Evolutionary conservation across 2,329 filamentous ascomycete species (phyloP), one percentile per base, ranked within the genome.

Genomic region (Aspergillus pseudonomiae): DNA sequence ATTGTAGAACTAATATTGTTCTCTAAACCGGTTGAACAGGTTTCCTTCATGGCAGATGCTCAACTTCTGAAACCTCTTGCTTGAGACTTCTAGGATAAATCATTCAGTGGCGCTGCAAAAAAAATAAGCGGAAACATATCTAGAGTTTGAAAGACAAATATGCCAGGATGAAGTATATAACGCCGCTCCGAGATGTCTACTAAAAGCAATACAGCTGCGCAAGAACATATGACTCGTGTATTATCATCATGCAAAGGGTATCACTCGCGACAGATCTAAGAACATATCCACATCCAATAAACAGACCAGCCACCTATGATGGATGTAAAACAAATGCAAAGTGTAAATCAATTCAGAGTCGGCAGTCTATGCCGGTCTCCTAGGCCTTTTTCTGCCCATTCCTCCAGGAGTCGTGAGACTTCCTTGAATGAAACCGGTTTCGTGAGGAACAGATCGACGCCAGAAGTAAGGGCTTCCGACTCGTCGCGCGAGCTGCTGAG

Each of bases 401-500:
- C 74, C 19, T 70, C 66, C 26, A 82, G 63, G 26, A 82, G 63
- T 12, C 77, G 69, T 5, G 78, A 76, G 3, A 82, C 78, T 63
- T 80, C 78, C 59, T 75, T 79, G 61, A 82, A 80, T 0, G 77
- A 78, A 5, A 83, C 79, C 0, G 81, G 81, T 62, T 83, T 83
- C 5, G 80, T 82, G 43, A 83, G 72, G 64, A 81, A 83, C 28
- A 82, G 68, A 64, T 83, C 79, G 46, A 83, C 78, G 5, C 81
- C 81, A 2, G 77, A 78, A 2, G 75, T 70, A 28, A 80, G 72
- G 1, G 80, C 80, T 64, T 82, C 79, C 0, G 74, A 75, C 65
- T 82, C 78, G 58, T 82, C 80, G 14, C 75, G 73, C n/a, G 76
- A 74, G 57, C 77, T 79, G 48, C 78, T 79, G 21, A 82, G 69